These are phyloP conservation scores for Anisogramma anomala DNA, from an alignment of 2,329 filamentous ascomycete species.

Conservation along the genomic window DNA sequence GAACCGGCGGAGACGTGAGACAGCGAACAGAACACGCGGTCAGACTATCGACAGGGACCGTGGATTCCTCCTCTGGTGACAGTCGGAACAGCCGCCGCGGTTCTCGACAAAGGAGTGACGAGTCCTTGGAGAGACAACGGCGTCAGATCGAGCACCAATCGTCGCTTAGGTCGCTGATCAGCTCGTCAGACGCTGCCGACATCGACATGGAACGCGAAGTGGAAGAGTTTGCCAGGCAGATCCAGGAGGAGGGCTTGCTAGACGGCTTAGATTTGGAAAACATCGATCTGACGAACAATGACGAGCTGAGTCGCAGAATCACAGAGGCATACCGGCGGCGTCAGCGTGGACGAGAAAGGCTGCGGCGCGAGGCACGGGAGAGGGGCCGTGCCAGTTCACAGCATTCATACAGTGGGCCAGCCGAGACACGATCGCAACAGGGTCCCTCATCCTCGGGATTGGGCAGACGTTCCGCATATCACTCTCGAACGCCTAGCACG, in stretches of 20 bases:
- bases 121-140: slow-evolving; percentile 26
- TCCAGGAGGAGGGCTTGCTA: slow-evolving; percentile 73
- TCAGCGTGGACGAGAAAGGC: slow-evolving; percentile 52
- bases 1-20: slow-evolving; percentile 22
- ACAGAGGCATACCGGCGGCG: slow-evolving; percentile 75
- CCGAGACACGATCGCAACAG: slow-evolving; percentile 20
- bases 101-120: slow-evolving; percentile 31
- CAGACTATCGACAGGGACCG: slow-evolving; percentile 27
- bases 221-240: slow-evolving; percentile 74
- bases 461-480: slow-evolving; percentile 28
- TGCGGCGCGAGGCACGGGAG: slow-evolving; percentile 36
- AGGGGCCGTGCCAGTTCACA: slow-evolving; percentile 33
- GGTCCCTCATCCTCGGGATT: slow-evolving; percentile 19
- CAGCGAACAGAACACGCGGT: slow-evolving; percentile 24
- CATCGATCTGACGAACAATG: slow-evolving; percentile 71
- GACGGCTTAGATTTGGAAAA: slow-evolving; percentile 85
- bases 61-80: slow-evolving; percentile 22
- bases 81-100: slow-evolving; percentile 32
- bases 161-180: slow-evolving; percentile 74
- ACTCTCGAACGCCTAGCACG: slow-evolving; percentile 35
- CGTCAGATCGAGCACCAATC: slow-evolving; percentile 78
- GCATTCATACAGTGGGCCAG: slow-evolving; percentile 21
- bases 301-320: slow-evolving; percentile 82
- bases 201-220: slow-evolving; percentile 79
- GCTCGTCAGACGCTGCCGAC: slow-evolving; percentile 63